Percentiles rank a stretch among this genome's conserved stretches.
Evolutionary conservation across 2,329 filamentous ascomycete genomes (phyloP).

Genomic region (Paraconiothyrium sp.): DNA sequence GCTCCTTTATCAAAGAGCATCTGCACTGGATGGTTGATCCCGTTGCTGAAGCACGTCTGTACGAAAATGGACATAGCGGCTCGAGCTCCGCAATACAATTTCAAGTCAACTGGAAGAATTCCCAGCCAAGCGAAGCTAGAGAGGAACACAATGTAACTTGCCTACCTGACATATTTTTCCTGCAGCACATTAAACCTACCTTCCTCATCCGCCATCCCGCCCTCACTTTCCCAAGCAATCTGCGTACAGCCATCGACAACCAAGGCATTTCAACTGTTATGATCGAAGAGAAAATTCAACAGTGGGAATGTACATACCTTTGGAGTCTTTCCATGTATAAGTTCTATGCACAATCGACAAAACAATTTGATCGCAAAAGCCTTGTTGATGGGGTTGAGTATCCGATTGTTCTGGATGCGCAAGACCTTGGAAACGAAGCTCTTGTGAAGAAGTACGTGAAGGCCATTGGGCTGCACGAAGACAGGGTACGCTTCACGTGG

Average conservation of each 20-base stretch:
- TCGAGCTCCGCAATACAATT: neutral
- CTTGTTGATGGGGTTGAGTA: slow-evolving; percentile 11
- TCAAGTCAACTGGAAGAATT: neutral
- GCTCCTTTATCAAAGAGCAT: slow-evolving; percentile 32
- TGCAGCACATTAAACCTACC: slow-evolving; percentile 20
- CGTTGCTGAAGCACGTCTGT: slow-evolving; percentile 16
- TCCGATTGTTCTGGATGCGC: slow-evolving; percentile 32
- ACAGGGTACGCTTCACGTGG: slow-evolving; percentile 25
- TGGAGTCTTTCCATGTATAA: slow-evolving; percentile 28
- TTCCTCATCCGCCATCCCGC: slow-evolving; percentile 34
- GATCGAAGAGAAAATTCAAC: slow-evolving; percentile 1
- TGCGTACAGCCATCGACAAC: slow-evolving; percentile 29
- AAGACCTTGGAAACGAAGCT: slow-evolving; percentile 20
- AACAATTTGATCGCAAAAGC: neutral
- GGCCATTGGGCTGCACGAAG: slow-evolving; percentile 24
- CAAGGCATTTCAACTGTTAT: slow-evolving; percentile 21
- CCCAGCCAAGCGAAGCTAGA: neutral
- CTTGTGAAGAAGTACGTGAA: slow-evolving; percentile 29
- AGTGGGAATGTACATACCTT: slow-evolving; percentile 29
- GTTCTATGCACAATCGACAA: slow-evolving; percentile 18
- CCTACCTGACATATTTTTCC: slow-evolving; percentile 24
- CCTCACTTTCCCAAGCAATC: slow-evolving; percentile 27
- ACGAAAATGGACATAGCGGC: slow-evolving; percentile 7
- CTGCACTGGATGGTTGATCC: slow-evolving; percentile 29
- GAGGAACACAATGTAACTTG: slow-evolving; percentile 25